phyloP scores from a whole-genome alignment of 371 early-diverging fungal species.

The Syncephalastrum sp. region DNA sequence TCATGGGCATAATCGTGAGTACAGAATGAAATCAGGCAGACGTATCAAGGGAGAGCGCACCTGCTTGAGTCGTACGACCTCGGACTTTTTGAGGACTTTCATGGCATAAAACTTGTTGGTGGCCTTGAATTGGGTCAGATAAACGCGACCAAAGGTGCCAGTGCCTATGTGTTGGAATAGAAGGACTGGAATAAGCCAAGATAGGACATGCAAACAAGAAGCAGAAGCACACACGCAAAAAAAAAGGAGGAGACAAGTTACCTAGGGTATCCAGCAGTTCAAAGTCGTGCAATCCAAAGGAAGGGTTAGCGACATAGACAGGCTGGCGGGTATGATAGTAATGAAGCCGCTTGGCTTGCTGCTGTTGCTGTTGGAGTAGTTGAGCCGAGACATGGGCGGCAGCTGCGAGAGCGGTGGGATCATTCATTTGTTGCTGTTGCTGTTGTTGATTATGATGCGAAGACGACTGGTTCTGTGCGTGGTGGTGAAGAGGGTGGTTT shows the following conservation, averaged over 20 bases:
- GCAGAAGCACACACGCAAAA: too few species aligned
- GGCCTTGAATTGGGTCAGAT: slow-evolving; percentile 66
- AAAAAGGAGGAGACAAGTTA: not conserved
- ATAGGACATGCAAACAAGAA: too few species aligned
- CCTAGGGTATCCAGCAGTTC: slow-evolving; percentile 44
- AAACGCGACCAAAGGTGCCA: slow-evolving; percentile 53
- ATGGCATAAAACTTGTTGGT: slow-evolving; percentile 84
- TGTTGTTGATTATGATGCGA: not conserved
- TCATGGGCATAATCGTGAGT: too few species aligned
- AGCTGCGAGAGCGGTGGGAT: not conserved
- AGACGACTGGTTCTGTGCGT: too few species aligned
- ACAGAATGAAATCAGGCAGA: too few species aligned
- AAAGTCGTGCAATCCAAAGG: slow-evolving; percentile 43
- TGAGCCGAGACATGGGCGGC: slow-evolving; percentile 12
- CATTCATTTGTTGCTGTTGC: too few species aligned
- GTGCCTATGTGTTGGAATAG: slow-evolving; percentile 12
- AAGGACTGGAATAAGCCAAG: not conserved
- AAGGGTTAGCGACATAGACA: slow-evolving; percentile 41
- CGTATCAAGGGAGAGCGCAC: slow-evolving; percentile 44
- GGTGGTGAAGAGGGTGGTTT: too few species aligned
- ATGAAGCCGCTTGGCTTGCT: slow-evolving; percentile 37
- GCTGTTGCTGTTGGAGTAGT: slow-evolving; percentile 7
- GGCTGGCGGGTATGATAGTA: slow-evolving; percentile 41
- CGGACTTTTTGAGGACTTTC: slow-evolving; percentile 91
- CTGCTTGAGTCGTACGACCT: slow-evolving; percentile 91